Conservation (phyloP, 148 eudicot genomes). For the Fagopyrum homotropicum region DNA sequence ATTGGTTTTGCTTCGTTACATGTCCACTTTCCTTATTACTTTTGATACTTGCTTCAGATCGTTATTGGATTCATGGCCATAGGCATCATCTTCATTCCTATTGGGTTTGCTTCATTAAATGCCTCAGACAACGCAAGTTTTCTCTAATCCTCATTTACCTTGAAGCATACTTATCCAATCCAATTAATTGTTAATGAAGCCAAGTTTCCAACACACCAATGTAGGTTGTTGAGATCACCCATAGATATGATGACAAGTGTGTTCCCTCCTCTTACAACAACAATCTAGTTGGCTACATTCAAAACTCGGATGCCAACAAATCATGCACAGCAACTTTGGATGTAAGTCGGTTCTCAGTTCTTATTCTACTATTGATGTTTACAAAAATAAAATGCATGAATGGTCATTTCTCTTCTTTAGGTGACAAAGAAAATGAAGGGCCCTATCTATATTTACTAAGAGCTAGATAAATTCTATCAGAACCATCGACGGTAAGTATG, state of each 20-base stretch:
- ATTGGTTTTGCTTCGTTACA: background rate
- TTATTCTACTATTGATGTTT: conserved; percentile 3
- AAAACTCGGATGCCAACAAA: conserved; percentile 44
- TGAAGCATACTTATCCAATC: background rate
- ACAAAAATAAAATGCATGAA: background rate
- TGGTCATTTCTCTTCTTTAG: conserved; percentile 23
- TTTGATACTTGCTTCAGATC: conserved; percentile 32
- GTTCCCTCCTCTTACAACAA: conserved; percentile 29
- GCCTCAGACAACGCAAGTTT: conserved; percentile 58
- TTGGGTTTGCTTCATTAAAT: conserved; percentile 56
- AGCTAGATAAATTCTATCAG: conserved; percentile 57
- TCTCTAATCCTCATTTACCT: conserved; percentile 2
- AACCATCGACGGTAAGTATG: conserved; percentile 53
- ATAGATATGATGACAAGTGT: conserved; percentile 64
- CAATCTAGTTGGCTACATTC: conserved; percentile 40
- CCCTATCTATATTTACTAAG: conserved; percentile 68
- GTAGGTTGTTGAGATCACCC: conserved; percentile 73
- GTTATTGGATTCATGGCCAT: conserved; percentile 40
- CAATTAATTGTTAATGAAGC: background rate
- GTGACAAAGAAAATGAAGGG: conserved; percentile 67
- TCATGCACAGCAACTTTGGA: conserved; percentile 51
- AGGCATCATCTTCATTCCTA: conserved; percentile 65
- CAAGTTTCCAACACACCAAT: background rate
- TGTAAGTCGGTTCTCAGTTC: conserved; percentile 30
- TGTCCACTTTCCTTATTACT: background rate